Evolutionary conservation across 345 rosid species (phyloP), one percentile per base, ranked within the genome.

Genomic region (Brassica nigra): DNA sequence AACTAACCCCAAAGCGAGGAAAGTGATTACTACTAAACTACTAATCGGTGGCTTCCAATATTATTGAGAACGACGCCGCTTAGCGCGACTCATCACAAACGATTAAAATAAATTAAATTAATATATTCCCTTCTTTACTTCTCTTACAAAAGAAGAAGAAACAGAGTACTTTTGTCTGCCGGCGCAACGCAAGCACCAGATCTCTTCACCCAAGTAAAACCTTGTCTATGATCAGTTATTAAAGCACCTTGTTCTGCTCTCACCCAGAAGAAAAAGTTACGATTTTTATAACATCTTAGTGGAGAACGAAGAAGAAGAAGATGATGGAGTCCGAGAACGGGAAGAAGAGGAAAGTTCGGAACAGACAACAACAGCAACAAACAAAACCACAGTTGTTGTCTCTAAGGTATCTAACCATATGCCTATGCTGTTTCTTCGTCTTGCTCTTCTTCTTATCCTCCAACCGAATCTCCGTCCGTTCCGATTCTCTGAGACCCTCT

Each of bases 251-350:
- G n/a, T 58, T 64, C 67, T 58, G 59, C 39, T 15, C 29, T 47
- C n/a, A 23, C 27, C 27, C 23, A 62, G 66, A 47, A 61, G 61
- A 4, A 15, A 62, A 54, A 62, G 70, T 62, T 68, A 62, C 18
- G 8, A 6, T 63, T 74, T 54, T 33, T 14, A 0, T n/a, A 12
- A 10, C 9, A 16, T 1, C 2, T 65, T 2, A 68, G 59, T 11
- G 7, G 73, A 8, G 15, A 11, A 59, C 5, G 15, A 39, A 33
- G 59, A 79, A 39, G 27, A 23, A 23, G 27, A 23, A 23, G 27
- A 23, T 1, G 70, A 91, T 86, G 97, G 97, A 95, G 66, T 89
- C 90, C 8, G 96, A 92, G 84, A 90, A 85, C 73, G 88, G 92
- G 67, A 83, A 91, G 80, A 95, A 88, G 90, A 88, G 96, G 80